Percentiles rank a stretch among this genome's conserved stretches.
These are phyloP conservation scores for Panicum miliaceum DNA, from an alignment of 176 grass and related monocot genomes.

Conservation along the genomic window DNA sequence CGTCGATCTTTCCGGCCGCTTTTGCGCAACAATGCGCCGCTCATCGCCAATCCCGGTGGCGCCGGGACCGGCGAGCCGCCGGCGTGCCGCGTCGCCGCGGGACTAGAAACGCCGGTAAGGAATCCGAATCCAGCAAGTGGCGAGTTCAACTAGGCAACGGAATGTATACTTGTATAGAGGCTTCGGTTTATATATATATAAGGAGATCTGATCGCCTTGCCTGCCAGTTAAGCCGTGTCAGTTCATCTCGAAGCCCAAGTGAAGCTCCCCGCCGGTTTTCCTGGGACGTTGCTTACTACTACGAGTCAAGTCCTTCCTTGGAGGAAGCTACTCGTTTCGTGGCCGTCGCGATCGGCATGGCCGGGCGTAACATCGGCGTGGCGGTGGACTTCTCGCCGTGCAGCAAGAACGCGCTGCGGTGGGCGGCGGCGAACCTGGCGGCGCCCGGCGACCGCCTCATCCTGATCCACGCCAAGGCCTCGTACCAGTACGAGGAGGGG, in stretches of 20 bases:
- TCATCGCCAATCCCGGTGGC: background rate
- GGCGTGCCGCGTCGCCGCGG: conserved; percentile 35
- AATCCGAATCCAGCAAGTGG: background rate
- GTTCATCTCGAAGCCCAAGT: no score
- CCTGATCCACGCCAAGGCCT: conserved; percentile 55
- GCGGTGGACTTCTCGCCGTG: conserved; percentile 59
- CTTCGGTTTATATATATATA: background rate
- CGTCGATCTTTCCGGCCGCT: background rate
- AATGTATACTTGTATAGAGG: background rate
- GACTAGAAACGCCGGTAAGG: conserved; percentile 29
- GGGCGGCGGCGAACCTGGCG: conserved; percentile 43
- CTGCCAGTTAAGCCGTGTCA: no score
- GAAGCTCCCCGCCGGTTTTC: no score
- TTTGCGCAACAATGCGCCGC: background rate
- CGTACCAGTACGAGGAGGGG: conserved; percentile 57
- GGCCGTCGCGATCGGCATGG: background rate
- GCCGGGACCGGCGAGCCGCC: background rate
- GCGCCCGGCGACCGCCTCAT: conserved; percentile 52
- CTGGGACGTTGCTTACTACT: no score
- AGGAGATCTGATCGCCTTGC: background rate
- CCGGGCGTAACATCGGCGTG: conserved; percentile 41
- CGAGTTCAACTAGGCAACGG: background rate
- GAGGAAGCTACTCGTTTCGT: no score
- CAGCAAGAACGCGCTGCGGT: conserved; percentile 52
- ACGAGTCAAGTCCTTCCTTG: no score